Conservation (phyloP, 208 protist species). For the Acanthamoeba culbertsoni region DNA sequence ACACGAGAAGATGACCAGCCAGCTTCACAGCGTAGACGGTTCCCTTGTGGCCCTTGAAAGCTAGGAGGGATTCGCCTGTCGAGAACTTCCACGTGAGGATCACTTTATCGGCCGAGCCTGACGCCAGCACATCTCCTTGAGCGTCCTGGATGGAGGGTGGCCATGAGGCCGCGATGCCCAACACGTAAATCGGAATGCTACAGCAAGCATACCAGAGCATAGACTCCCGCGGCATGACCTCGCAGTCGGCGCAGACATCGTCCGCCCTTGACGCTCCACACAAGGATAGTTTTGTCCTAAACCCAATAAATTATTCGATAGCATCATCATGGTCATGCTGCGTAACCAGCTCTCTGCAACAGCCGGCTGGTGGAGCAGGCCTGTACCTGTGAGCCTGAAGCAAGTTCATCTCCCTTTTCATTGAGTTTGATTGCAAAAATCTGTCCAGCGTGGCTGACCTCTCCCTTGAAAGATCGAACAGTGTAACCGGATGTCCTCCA, state of each 20-base stretch:
- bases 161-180: background rate
- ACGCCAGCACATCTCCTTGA: conserved; percentile 44
- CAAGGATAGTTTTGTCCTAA: conserved; percentile 54
- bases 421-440: conserved; percentile 23
- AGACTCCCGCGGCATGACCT: conserved; percentile 24
- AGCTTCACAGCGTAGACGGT: conserved; percentile 59
- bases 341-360: background rate
- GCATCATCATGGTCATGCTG: background rate
- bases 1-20: conserved; percentile 4
- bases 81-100: conserved; percentile 56
- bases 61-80: conserved; percentile 24
- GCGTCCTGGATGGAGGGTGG: background rate
- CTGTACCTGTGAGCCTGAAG: conserved; percentile 11
- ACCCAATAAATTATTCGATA: background rate
- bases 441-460: conserved; percentile 32
- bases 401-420: background rate
- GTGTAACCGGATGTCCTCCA: conserved; percentile 51
- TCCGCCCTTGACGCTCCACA: conserved; percentile 21
- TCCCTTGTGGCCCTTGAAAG: conserved; percentile 50
- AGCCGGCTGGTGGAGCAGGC: no score
- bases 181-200: no score
- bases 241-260: background rate
- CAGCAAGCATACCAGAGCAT: background rate
- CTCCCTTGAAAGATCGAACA: conserved; percentile 1
- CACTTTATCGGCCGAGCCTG: conserved; percentile 57